These are phyloP conservation scores for Colletotrichum sp. DNA, from an alignment of 2,329 filamentous ascomycete genomes.

Conservation along the genomic window DNA sequence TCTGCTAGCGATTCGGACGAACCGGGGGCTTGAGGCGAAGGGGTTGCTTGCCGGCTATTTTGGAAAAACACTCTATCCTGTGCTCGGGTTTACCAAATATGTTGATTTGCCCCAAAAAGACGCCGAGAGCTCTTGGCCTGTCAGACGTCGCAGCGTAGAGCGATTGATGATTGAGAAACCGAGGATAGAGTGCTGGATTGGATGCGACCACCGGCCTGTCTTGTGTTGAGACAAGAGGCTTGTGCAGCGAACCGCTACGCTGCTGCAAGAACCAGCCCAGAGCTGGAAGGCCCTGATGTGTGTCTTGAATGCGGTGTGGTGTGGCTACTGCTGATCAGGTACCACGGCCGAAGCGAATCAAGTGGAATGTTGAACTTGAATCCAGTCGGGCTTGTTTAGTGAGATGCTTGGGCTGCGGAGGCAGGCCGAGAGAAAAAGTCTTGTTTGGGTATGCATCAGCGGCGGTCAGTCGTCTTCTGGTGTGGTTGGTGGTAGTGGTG, in stretches of 20 bases:
- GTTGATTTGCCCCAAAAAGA: background rate
- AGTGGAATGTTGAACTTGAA: background rate
- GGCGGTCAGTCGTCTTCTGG: background rate
- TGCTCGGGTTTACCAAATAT: background rate
- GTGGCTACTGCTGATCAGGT: constrained; percentile 15
- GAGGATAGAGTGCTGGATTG: constrained; percentile 9
- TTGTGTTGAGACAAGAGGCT: constrained; percentile 18
- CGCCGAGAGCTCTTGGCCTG: background rate
- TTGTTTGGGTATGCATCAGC: background rate
- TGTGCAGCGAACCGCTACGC: constrained; percentile 7
- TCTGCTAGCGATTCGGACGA: constrained; percentile 7
- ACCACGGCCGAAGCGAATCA: background rate
- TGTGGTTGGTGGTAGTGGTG: background rate
- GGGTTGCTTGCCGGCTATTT: constrained; percentile 1
- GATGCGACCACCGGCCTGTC: constrained; percentile 7
- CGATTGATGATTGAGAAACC: background rate
- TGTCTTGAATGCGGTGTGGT: constrained; percentile 12
- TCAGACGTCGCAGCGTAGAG: constrained; percentile 5
- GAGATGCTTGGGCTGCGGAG: background rate
- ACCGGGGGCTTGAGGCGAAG: background rate
- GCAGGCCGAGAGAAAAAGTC: background rate
- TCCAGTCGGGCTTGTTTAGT: background rate
- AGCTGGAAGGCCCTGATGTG: background rate
- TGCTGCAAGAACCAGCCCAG: background rate
- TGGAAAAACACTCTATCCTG: constrained; percentile 2